Evolutionary conservation across 768 basidiomycete species (phyloP).

Genomic region (Macrocybe gigantea): DNA sequence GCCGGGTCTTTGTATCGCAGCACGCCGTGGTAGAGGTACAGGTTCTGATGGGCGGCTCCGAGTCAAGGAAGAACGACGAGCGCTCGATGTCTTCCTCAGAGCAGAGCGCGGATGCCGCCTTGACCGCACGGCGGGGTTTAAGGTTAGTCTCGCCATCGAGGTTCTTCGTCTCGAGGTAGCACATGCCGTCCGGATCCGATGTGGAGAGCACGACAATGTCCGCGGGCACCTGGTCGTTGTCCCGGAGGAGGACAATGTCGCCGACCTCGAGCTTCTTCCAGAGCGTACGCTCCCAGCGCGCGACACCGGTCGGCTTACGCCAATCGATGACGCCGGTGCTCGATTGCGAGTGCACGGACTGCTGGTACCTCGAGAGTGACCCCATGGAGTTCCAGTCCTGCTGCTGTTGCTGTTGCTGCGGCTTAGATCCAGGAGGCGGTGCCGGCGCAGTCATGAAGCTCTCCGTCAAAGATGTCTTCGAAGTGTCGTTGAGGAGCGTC

Average conservation of each 20-base stretch:
- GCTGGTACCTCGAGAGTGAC: slow-evolving; percentile 47
- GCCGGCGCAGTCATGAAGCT: slow-evolving; percentile 19
- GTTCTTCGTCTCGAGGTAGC: slow-evolving; percentile 98
- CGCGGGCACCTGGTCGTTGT: slow-evolving; percentile 95
- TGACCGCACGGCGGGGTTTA: slow-evolving; percentile 76
- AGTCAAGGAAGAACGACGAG: slow-evolving; percentile 82
- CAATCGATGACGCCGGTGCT: slow-evolving; percentile 79
- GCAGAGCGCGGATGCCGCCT: slow-evolving; percentile 66
- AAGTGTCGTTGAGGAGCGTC: slow-evolving; percentile 23
- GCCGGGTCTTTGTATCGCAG: slow-evolving; percentile 62
- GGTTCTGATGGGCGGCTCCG: slow-evolving; percentile 92
- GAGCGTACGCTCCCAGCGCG: slow-evolving; percentile 89
- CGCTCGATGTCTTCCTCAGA: slow-evolving; percentile 91
- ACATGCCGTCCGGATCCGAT: slow-evolving; percentile 85
- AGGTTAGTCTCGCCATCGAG: slow-evolving; percentile 97
- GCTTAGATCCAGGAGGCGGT: no score
- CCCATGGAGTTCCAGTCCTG: slow-evolving; percentile 31
- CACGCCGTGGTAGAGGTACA: slow-evolving; percentile 87
- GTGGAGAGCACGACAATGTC: slow-evolving; percentile 92
- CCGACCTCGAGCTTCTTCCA: slow-evolving; percentile 99
- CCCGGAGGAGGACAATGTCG: slow-evolving; percentile 85
- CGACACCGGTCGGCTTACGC: slow-evolving; percentile 62
- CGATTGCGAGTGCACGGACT: slow-evolving; percentile 49
- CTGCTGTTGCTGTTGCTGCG: slow-evolving; percentile 11
- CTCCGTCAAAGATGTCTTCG: slow-evolving; percentile 32